Evolutionary conservation across 2,329 filamentous ascomycete species (phyloP), one percentile per base, ranked within the genome.

Genomic region (Fusarium caatingaense): DNA sequence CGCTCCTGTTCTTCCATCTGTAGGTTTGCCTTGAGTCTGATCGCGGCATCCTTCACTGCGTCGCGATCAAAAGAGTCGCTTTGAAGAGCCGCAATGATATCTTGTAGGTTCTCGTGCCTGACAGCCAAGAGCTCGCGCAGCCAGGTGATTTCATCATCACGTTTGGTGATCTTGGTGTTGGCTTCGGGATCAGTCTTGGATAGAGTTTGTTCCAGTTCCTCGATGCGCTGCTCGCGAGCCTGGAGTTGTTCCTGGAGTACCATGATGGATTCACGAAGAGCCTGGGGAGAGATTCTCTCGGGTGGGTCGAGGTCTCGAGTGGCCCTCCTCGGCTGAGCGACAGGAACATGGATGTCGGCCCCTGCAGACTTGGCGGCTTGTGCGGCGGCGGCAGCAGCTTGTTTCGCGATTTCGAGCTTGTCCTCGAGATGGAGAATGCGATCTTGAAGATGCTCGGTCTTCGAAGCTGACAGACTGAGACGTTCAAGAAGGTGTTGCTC

Each of bases 1-100:
- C 93, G 93, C 81, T 98, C 94, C 78, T 97, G 93, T 78, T 97
- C 93, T 80, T 99, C 95, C 96, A 99, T 99, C 78, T 98, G 93
- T 37, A 99, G 85, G 76, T 97, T 98, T 16, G 96, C 93, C 78
- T 93, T 93, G 65, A 99, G 90, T 56, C 96, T 91, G 73, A 98
- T 98, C 37, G 93, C 93, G 8, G 94, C 94, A 77, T 98, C 94
- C 74, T 92, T 93, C 69, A 98, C 92, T 8, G 88, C 87, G 67
- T 93, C 89, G 60, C 89, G 88, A 78, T 98, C 91, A 77, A 93
- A 96, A 27, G 86, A 84, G 7, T 94, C 91, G 67, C 90, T 86
- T 5, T 91, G 91, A 28, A 98, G 85, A 8, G 92, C 90, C 53
- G 87, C 87, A 77, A 98, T 95, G 65, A 99, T 93, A 77, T 99